Evolutionary conservation across 2,329 filamentous ascomycete species (phyloP), one percentile per base, ranked within the genome.

Genomic region (Exutisphaerella laricina): DNA sequence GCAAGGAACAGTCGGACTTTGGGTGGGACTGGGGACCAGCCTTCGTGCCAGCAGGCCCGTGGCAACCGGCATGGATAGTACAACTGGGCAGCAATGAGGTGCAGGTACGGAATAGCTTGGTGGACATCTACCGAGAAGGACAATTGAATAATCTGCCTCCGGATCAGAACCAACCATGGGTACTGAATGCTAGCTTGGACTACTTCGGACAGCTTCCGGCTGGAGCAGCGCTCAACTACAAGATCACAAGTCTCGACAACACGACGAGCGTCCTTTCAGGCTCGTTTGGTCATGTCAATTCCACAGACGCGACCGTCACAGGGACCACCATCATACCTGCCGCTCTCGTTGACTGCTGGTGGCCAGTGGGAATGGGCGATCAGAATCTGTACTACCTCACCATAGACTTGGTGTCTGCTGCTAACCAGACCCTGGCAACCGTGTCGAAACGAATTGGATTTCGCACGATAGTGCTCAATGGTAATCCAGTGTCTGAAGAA

Each of bases 1-100:
- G 78, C 21, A 80, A 82, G 55, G 72, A 80, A 54, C 74, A 81
- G 56, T 75, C 68, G 5, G 77, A 81, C 56, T 81, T 81, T 57
- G 79, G 79, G 2, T 82, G 78, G 79, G 78, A 80, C 46, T 64
- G 58, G 57, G 12, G 77, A 77, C 23, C 16, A 7, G 75, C 73
- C 0, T 79, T 82, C 55, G 68, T 71, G n/a, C 77, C 79, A 0
- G 73, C 75, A n/a, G 79, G 79, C 2, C 74, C 78, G 5, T 83
- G 78, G 79, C 69, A 75, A 48, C 73, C 77, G 30, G 77, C 74
- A 1, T 78, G 72, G 56, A 59, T 79, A 1, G 66, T 80, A 9
- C 75, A 80, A 49, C 63, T 79, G 5, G 56, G 60, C 3, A 46
- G 62, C 1, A 46, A 63, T 1, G 62, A 71, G 23, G 54, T 75